phyloP scores from a whole-genome alignment of 2,329 filamentous ascomycete genomes.

The Ophiostoma novo-ulmi region DNA sequence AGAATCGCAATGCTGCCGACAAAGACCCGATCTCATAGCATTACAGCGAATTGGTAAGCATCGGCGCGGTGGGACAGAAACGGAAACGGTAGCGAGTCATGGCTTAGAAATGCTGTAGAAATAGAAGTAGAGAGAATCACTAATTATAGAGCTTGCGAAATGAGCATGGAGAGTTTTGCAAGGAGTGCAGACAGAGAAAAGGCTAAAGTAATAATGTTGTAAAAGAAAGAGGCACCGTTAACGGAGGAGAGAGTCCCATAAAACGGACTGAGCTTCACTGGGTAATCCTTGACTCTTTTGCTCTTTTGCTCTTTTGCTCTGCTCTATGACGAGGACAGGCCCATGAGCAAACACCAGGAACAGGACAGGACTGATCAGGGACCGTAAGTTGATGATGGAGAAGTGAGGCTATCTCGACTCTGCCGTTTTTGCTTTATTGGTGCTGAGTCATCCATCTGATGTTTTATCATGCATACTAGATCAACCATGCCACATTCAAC shows the following conservation, averaged over 20 bases:
- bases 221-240: conserved; percentile 16
- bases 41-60: conserved; percentile 21
- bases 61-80: background rate
- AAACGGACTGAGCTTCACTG: background rate
- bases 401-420: background rate
- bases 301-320: too few relatives aligned
- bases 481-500: background rate
- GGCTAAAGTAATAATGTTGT: background rate
- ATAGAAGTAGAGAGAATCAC: background rate
- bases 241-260: conserved; percentile 19
- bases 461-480: background rate
- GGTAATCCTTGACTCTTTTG: background rate
- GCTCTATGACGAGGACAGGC: background rate
- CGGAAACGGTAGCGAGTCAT: background rate
- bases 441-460: background rate
- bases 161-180: too few relatives aligned
- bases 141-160: too few relatives aligned
- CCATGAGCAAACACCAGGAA: background rate
- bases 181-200: background rate
- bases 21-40: conserved; percentile 19
- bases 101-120: background rate
- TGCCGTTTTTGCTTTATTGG: background rate
- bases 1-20: background rate
- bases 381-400: background rate
- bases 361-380: background rate